Percentiles rank a stretch among this genome's conserved stretches.
Evolutionary conservation across 2,329 filamentous ascomycete species (phyloP).

Genomic region (Colletotrichum tanaceti): DNA sequence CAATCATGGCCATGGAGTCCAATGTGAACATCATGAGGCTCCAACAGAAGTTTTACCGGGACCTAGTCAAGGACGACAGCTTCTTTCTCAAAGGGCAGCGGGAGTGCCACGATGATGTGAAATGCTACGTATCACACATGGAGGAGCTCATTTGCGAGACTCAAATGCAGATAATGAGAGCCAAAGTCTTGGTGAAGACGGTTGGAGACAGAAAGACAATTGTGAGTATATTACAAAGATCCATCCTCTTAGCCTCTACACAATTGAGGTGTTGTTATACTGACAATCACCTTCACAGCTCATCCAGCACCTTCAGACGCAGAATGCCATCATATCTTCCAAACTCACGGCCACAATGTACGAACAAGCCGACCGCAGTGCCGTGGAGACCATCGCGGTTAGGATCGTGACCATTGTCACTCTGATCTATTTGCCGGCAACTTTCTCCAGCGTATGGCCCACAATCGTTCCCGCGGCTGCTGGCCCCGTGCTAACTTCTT

Average conservation of each 20-base stretch:
- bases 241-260: too few species aligned
- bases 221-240: background rate
- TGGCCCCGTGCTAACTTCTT: background rate
- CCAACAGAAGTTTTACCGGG: conserved; percentile 48
- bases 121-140: background rate
- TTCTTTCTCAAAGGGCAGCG: background rate
- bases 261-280: background rate
- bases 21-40: conserved; percentile 53
- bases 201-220: conserved; percentile 23
- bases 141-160: conserved; percentile 25
- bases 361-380: conserved; percentile 46
- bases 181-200: background rate
- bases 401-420: conserved; percentile 47
- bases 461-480: background rate
- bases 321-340: conserved; percentile 42
- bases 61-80: conserved; percentile 48
- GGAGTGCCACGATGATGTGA: background rate
- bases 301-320: conserved; percentile 49
- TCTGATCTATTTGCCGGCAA: conserved; percentile 43
- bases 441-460: conserved; percentile 36
- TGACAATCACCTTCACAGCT: conserved; percentile 43
- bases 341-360: conserved; percentile 44
- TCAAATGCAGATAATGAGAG: conserved; percentile 14
- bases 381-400: conserved; percentile 44
- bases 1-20: conserved; percentile 51